Evolutionary conservation across 2,329 filamentous ascomycete species (phyloP), one percentile per base, ranked within the genome.

Genomic region (Colletotrichum spinosum): DNA sequence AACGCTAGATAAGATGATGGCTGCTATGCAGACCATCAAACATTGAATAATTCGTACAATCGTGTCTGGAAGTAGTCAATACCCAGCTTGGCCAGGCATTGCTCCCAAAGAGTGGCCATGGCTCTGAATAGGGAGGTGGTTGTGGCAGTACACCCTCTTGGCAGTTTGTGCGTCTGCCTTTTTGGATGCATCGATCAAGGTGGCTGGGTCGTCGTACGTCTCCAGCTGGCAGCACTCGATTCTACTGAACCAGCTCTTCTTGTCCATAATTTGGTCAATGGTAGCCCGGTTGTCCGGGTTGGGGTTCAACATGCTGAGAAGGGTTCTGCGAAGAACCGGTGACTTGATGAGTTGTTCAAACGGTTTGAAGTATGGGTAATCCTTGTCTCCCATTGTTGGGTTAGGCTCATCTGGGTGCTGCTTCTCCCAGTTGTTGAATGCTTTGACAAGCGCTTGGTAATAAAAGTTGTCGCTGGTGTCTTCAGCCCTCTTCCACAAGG

Each of bases 261-360:
- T 88, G 67, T 85, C 88, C 58, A 93, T 79, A 1, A 92, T 88
- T 1, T 92, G 87, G 7, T 84, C 78, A 55, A 96, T 92, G 35
- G 84, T 86, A 70, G 91, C 88, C 46, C 94, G 90, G 74, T 88
- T 88, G 8, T 80, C 77, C 0, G 94, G 92, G 69, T 94, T 81
- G 0, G 93, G 93, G 75, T 97, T 89, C 38, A 97, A 84, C 93
- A 97, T 97, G 74, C 87, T 89, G 55, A 96, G 80, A 10, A 97
- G 78, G 5, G 97, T 80, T 10, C 90, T 88, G 65, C 90, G 89
- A 61, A 94, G 83, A 3, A 88, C 86, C 1, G 88, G 86, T 37
- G 91, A 89, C 71, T 89, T 89, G 68, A 94, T 80, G 44, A 78
- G 82, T 13, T 81, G 79, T 75, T 96, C 92, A 42, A 94, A 85